Evolutionary conservation across 176 grass and related monocot species (phyloP).

Genomic region (Eragrostis nindensis): DNA sequence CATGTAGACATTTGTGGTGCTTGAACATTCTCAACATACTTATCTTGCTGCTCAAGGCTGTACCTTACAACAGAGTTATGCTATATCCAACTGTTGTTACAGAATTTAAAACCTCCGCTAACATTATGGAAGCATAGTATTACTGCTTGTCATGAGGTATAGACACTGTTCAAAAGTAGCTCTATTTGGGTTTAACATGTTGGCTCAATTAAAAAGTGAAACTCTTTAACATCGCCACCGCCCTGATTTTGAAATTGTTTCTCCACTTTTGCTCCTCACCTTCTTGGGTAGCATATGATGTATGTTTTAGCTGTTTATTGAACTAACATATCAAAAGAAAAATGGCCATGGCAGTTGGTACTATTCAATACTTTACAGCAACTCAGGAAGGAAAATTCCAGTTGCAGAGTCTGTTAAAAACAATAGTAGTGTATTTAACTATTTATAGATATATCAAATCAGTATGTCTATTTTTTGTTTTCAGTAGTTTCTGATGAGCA

Average conservation of each 20-base stretch:
- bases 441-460: too few species aligned
- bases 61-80: not conserved
- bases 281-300: constrained; percentile 1
- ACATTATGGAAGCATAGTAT: not conserved
- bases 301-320: not conserved
- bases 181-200: not conserved
- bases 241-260: constrained; percentile 14
- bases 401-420: not conserved
- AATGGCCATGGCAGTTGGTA: not conserved
- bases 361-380: not conserved
- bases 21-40: not conserved
- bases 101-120: not conserved
- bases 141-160: not conserved
- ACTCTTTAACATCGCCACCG: not conserved
- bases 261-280: constrained; percentile 15
- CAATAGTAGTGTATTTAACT: not conserved
- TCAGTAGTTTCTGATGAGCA: not conserved
- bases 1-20: too few species aligned
- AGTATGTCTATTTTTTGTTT: constrained; percentile 4
- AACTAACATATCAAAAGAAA: not conserved
- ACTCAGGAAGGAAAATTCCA: not conserved
- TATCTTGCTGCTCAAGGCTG: not conserved
- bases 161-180: not conserved
- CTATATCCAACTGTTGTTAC: not conserved
- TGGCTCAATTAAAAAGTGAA: not conserved